phyloP scores from a whole-genome alignment of 345 rosid genomes.

The Combretum micranthum region DNA sequence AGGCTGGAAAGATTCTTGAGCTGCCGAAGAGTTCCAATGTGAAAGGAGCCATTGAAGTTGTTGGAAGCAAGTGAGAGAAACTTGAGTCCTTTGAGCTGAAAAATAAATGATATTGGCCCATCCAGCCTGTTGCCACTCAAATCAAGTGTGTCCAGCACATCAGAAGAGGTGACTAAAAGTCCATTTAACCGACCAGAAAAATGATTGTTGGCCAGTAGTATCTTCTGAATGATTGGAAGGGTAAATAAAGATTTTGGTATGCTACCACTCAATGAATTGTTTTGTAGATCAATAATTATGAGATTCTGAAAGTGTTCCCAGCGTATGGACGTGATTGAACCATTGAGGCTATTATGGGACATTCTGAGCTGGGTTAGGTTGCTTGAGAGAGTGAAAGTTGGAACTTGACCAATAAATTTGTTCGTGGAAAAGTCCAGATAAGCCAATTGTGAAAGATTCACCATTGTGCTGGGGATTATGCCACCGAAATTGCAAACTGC shows the following conservation, averaged over 20 bases:
- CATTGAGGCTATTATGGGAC: constrained; percentile 16
- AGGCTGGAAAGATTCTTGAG: not conserved
- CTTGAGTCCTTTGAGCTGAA: constrained; percentile 12
- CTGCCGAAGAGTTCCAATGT: not conserved
- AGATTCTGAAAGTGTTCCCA: constrained; percentile 27
- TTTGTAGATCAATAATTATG: constrained; percentile 9
- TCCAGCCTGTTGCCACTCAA: constrained; percentile 29
- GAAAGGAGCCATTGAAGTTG: not conserved
- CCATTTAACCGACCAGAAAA: constrained; percentile 25
- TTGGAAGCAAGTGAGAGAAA: constrained; percentile 15
- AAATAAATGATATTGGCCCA: constrained; percentile 26
- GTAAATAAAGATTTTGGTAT: constrained; percentile 18
- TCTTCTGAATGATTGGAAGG: constrained; percentile 1
- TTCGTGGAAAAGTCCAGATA: constrained; percentile 26
- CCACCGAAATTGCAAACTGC: constrained; percentile 16
- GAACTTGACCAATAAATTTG: constrained; percentile 26
- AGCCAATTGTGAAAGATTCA: constrained; percentile 15
- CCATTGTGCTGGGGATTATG: constrained; percentile 20
- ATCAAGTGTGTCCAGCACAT: constrained; percentile 21
- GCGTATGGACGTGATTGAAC: constrained; percentile 9
- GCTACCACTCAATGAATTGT: constrained; percentile 24
- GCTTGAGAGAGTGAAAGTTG: constrained; percentile 14
- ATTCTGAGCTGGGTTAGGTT: constrained; percentile 15
- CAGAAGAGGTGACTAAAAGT: constrained; percentile 17
- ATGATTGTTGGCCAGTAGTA: constrained; percentile 4